Conservation (phyloP, 2,329 filamentous ascomycete genomes). For the Colletotrichum tropicicola region DNA sequence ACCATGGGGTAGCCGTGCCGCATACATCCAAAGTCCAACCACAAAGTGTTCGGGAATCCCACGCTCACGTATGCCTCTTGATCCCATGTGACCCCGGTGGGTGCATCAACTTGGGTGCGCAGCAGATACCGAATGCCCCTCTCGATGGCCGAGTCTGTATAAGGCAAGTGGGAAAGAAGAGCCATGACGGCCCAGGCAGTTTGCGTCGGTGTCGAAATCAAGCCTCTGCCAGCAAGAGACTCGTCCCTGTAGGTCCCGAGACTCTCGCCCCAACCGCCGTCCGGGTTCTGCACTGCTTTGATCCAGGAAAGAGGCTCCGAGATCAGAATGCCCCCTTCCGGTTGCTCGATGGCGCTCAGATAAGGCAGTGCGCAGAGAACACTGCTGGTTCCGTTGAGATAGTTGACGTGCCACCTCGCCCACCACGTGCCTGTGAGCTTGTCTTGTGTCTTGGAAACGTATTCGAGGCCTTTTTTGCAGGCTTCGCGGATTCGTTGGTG, state of each 20-base stretch:
- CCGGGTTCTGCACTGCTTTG: not conserved
- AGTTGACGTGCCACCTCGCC: slow-evolving; percentile 20
- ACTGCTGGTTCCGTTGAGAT: slow-evolving; percentile 15
- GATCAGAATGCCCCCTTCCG: not conserved
- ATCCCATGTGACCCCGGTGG: not conserved
- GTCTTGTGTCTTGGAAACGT: slow-evolving; percentile 1
- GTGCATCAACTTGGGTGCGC: not conserved
- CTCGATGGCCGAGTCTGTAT: not conserved
- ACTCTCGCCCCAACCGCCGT: slow-evolving; percentile 16
- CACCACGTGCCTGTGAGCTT: slow-evolving; percentile 5
- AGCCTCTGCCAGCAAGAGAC: not conserved
- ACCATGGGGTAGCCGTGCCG: slow-evolving; percentile 13
- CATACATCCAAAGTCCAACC: slow-evolving; percentile 11
- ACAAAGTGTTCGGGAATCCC: slow-evolving; percentile 1
- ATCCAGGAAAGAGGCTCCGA: not conserved
- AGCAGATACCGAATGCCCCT: slow-evolving; percentile 1
- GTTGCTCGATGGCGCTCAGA: not conserved
- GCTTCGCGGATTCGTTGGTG: not conserved
- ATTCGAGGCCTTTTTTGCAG: not conserved
- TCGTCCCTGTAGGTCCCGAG: slow-evolving; percentile 2
- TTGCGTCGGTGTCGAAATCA: not conserved
- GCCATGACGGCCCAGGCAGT: slow-evolving; percentile 7
- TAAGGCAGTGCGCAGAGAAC: slow-evolving; percentile 10
- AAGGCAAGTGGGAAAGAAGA: not conserved
- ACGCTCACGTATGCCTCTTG: slow-evolving; percentile 17